Evolutionary conservation across 2,329 filamentous ascomycete species (phyloP), one percentile per base, ranked within the genome.

Genomic region (Raffaelea albimanens): DNA sequence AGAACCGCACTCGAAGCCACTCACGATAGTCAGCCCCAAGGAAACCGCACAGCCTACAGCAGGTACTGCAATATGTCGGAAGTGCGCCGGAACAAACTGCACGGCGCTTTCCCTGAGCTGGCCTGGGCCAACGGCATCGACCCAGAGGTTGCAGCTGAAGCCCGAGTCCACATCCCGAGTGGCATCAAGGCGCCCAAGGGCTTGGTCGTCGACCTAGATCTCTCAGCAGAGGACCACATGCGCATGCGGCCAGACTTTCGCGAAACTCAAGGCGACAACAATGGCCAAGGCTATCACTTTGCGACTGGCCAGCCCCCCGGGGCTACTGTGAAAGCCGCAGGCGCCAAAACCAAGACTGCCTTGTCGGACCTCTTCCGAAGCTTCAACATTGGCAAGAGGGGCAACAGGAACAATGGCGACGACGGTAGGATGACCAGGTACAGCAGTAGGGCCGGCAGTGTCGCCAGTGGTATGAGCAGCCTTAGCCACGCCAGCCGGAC

Each of bases 1-100:
- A 43, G 51, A 43, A 44, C 56, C 46, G 42, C 44, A 52, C 42
- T 57, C 54, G 48, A 54, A 25, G 47, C 59, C 47, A 50, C 49
- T 39, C 46, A 57, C 46, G 52, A 56, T 25, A 23, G 43, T 19
- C 43, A 54, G 40, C 43, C 42, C 3, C 43, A 43, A 20, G 50
- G 53, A 40, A 14, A 43, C n/a, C 53, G 50, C 41, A 46, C 52
- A 13, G 49, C 45, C 31, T 53, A 56, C 36, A 38, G 43, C 10
- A 22, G 45, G 29, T 56, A 49, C 48, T 31, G 23, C 25, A 36
- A 34, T 23, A 36, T 50, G 5, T 20, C 36, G 4, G 11, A 34
- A 18, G 34, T n/a, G 2, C 49, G 48, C 11, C 45, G 45, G 25
- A 9, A n/a, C 2, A 40, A 43, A 21, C 39, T 57, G 47, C 53